phyloP scores from a whole-genome alignment of 208 protist species.

The Perkinsela sp. region DNA sequence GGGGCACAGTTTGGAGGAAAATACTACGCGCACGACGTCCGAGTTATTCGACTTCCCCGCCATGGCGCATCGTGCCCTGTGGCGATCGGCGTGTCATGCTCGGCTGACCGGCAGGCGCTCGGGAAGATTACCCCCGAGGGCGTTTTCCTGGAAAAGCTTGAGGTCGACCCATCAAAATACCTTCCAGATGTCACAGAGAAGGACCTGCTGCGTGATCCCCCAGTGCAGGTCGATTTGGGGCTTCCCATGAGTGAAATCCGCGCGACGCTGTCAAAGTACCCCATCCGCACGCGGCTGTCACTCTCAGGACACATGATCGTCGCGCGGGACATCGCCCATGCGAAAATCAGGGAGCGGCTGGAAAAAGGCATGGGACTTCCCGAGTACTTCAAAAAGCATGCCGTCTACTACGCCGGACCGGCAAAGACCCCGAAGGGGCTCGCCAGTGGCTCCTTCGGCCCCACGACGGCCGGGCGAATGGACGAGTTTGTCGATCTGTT shows the following conservation, averaged over 20 bases:
- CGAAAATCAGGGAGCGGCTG: conserved; percentile 64
- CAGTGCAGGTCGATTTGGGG: conserved; percentile 70
- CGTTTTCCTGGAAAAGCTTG: conserved; percentile 77
- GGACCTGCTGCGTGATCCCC: conserved; percentile 19
- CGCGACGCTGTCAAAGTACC: conserved; percentile 37
- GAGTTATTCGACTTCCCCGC: conserved; percentile 69
- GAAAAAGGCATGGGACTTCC: conserved; percentile 54
- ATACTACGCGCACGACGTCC: conserved; percentile 87
- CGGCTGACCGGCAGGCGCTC: conserved; percentile 70
- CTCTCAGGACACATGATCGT: conserved; percentile 82
- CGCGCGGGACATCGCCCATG: conserved; percentile 86
- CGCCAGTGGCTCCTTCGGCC: conserved; percentile 75
- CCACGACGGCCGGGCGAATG: conserved; percentile 83
- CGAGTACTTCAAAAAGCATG: conserved; percentile 75
- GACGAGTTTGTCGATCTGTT: conserved; percentile 79
- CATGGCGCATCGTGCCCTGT: conserved; percentile 72
- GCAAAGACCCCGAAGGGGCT: conserved; percentile 79
- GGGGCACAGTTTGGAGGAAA: conserved; percentile 91
- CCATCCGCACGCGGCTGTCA: conserved; percentile 65
- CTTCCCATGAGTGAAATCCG: conserved; percentile 57
- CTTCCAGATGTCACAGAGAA: conserved; percentile 61
- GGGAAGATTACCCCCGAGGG: conserved; percentile 80
- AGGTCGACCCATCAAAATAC: conserved; percentile 71
- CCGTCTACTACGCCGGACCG: conserved; percentile 88
- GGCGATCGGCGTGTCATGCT: conserved; percentile 85